Evolutionary conservation across 306 rosid species (phyloP).

Genomic region (Dicorynia guianensis): DNA sequence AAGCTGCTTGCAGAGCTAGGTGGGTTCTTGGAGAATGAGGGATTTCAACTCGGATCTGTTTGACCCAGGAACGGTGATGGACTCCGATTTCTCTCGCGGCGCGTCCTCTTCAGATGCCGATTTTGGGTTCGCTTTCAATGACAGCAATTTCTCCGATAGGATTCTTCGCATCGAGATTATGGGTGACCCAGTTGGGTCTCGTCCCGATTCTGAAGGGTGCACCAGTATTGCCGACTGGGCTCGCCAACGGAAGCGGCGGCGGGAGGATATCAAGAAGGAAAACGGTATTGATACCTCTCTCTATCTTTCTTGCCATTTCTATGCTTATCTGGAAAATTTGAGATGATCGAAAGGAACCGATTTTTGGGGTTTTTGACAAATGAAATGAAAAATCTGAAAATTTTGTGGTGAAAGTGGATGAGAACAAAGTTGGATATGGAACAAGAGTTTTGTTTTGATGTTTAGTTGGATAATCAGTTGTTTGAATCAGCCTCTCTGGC

Average conservation of each 20-base stretch:
- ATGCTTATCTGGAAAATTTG: neutral
- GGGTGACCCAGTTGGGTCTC: constrained; percentile 57
- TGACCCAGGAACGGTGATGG: constrained; percentile 77
- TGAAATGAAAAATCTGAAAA: too few relatives aligned
- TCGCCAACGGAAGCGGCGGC: constrained; percentile 85
- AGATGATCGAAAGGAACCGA: neutral
- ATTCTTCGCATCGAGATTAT: constrained; percentile 86
- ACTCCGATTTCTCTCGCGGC: constrained; percentile 60
- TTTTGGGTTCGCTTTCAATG: constrained; percentile 96
- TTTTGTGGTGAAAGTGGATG: neutral
- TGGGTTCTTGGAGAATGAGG: constrained; percentile 29
- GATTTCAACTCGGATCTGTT: constrained; percentile 74
- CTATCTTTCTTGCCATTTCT: neutral
- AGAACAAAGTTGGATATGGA: neutral
- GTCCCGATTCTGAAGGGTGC: constrained; percentile 63
- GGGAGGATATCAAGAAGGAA: constrained; percentile 85
- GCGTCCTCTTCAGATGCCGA: constrained; percentile 69
- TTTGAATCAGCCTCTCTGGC: neutral
- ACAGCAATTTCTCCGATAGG: constrained; percentile 94
- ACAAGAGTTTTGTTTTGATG: neutral
- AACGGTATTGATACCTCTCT: constrained; percentile 45
- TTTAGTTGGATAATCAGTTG: neutral
- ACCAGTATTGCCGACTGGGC: constrained; percentile 92
- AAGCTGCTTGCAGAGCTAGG: neutral
- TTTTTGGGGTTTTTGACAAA: neutral